phyloP scores from a whole-genome alignment of 345 rosid genomes.

The Streptanthus diversifolius region DNA sequence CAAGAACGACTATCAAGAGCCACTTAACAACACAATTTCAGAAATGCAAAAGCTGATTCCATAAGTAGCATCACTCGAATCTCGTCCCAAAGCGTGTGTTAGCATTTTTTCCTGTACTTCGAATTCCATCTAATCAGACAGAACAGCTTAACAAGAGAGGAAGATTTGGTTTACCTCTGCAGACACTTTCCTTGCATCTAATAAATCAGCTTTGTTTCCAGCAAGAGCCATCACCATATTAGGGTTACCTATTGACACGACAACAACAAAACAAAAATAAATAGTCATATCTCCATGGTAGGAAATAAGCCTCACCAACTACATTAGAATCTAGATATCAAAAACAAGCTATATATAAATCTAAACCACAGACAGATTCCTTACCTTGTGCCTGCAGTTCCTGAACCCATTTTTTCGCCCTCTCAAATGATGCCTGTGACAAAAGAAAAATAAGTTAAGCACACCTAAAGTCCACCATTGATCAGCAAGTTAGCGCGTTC shows the following conservation, averaged over 20 bases:
- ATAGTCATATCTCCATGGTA: background rate
- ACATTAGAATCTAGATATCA: background rate
- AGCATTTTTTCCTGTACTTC: background rate
- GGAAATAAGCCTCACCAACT: background rate
- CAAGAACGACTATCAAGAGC: constrained; percentile 15
- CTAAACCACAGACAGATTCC: background rate
- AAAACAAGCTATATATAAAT: background rate
- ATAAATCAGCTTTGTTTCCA: constrained; percentile 59
- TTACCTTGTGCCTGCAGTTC: constrained; percentile 62
- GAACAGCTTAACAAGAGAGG: background rate
- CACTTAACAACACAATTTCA: background rate
- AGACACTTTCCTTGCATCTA: constrained; percentile 54
- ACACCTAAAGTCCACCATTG: background rate
- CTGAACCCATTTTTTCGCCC: constrained; percentile 66
- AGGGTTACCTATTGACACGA: constrained; percentile 42
- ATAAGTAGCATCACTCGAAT: background rate
- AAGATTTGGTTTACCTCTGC: constrained; percentile 42
- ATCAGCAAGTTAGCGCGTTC: background rate
- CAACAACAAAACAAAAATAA: background rate
- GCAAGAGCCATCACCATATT: constrained; percentile 58
- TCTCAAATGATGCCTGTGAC: constrained; percentile 48
- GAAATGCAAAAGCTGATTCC: background rate
- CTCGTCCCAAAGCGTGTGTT: background rate
- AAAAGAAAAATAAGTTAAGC: constrained; percentile 6
- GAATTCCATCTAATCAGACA: background rate